Evolutionary conservation across 2,329 filamentous ascomycete species (phyloP).

Genomic region (Aureobasidium sp.): DNA sequence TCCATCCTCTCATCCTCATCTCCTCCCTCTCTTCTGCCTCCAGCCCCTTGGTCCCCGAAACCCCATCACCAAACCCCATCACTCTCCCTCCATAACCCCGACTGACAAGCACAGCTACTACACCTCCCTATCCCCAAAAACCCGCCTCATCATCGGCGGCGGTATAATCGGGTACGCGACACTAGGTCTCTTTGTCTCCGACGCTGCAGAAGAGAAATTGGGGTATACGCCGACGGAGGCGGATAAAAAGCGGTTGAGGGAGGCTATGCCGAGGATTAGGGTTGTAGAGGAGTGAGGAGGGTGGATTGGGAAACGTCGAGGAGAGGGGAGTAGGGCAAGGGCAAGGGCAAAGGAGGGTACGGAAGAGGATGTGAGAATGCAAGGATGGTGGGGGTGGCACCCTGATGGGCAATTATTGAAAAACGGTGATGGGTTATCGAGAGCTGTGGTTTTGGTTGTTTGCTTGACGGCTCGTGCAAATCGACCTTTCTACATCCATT

Average conservation of each 20-base stretch:
- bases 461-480: background rate
- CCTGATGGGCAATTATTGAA: background rate
- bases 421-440: background rate
- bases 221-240: constrained; percentile 66
- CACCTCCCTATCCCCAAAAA: constrained; percentile 61
- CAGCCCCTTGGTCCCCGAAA: too few relatives aligned
- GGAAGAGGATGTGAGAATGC: background rate
- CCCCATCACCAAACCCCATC: background rate
- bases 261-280: constrained; percentile 55
- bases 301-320: too few relatives aligned
- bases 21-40: too few relatives aligned
- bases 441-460: background rate
- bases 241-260: constrained; percentile 62
- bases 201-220: constrained; percentile 65
- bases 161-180: constrained; percentile 71
- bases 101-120: constrained; percentile 38
- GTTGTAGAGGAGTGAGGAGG: constrained; percentile 48
- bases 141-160: constrained; percentile 64
- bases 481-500: too few relatives aligned
- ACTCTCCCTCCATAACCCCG: background rate
- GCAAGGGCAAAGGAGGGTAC: too few relatives aligned
- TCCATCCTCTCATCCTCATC: background rate
- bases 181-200: constrained; percentile 65
- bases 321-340: background rate
- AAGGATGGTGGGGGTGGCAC: background rate